Evolutionary conservation across 805 yeast species (phyloP).

Genomic region (Isabelozyma gotoi): DNA sequence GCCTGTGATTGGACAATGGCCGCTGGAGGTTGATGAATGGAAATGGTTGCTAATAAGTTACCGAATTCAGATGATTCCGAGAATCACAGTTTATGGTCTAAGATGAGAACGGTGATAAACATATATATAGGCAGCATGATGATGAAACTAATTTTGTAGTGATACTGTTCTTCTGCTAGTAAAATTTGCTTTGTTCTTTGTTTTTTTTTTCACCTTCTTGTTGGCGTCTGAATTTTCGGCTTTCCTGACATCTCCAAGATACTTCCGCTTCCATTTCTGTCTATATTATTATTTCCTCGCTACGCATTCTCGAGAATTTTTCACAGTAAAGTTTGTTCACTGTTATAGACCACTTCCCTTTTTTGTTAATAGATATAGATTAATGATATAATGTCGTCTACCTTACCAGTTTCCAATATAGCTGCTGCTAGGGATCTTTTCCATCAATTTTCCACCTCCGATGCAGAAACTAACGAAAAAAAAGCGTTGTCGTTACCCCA

Average conservation of each 20-base stretch:
- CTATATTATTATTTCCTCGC: background rate
- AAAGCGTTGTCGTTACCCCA: conserved; percentile 32
- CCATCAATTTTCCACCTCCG: conserved; percentile 34
- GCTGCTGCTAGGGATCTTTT: conserved; percentile 31
- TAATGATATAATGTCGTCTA: background rate
- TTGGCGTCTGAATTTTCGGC: background rate
- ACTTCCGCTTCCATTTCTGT: background rate
- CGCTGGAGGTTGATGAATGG: background rate
- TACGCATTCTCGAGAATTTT: background rate
- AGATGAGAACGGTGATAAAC: too few relatives aligned
- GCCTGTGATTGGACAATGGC: background rate
- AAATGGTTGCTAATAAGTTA: background rate
- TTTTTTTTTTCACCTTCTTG: background rate
- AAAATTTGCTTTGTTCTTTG: background rate
- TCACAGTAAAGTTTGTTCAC: too few relatives aligned
- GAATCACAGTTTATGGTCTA: too few relatives aligned
- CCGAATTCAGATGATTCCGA: background rate
- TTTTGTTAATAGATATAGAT: too few relatives aligned
- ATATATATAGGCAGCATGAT: too few relatives aligned
- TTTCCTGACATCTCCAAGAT: background rate
- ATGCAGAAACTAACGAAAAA: conserved; percentile 16
- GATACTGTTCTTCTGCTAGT: too few relatives aligned
- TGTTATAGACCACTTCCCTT: too few relatives aligned
- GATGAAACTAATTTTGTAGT: too few relatives aligned
- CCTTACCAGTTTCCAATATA: background rate